phyloP scores from a whole-genome alignment of 257 asterid genomes.

The Penstemon davidsonii region DNA sequence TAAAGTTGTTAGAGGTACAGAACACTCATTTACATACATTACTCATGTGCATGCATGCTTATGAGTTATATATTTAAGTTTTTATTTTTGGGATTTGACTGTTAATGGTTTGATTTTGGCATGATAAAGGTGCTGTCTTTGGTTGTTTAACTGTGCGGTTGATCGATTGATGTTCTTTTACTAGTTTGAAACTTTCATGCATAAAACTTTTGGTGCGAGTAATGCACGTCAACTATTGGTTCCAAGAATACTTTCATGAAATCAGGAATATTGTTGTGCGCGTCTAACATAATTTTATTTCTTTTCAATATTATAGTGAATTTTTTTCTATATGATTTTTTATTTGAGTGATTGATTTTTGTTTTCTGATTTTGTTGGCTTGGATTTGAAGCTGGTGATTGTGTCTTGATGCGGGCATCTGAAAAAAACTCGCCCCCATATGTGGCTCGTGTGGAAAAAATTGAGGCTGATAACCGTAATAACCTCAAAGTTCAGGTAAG shows the following conservation, averaged over 20 bases:
- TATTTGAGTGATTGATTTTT: slow-evolving; percentile 4
- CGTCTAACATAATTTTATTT: too few relatives aligned
- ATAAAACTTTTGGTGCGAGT: not conserved
- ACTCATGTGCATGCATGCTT: slow-evolving; percentile 28
- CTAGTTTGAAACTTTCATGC: not conserved
- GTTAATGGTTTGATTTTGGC: not conserved
- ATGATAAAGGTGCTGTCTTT: not conserved
- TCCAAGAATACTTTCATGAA: too few relatives aligned
- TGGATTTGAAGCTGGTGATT: slow-evolving; percentile 54
- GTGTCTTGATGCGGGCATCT: slow-evolving; percentile 53
- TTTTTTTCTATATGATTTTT: not conserved
- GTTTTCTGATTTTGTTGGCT: slow-evolving; percentile 18
- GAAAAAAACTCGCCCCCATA: slow-evolving; percentile 49
- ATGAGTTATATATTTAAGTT: not conserved
- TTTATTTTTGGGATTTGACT: not conserved
- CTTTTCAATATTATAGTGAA: too few relatives aligned
- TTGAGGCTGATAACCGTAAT: slow-evolving; percentile 51
- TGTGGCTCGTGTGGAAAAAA: slow-evolving; percentile 61
- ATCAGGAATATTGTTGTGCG: too few relatives aligned
- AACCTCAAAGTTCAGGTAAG: slow-evolving; percentile 46
- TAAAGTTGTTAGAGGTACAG: slow-evolving; percentile 50
- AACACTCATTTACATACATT: not conserved
- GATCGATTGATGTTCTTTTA: not conserved
- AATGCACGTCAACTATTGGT: too few relatives aligned
- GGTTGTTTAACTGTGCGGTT: not conserved